phyloP scores from a whole-genome alignment of 306 rosid genomes.

The Neltuma alba region DNA sequence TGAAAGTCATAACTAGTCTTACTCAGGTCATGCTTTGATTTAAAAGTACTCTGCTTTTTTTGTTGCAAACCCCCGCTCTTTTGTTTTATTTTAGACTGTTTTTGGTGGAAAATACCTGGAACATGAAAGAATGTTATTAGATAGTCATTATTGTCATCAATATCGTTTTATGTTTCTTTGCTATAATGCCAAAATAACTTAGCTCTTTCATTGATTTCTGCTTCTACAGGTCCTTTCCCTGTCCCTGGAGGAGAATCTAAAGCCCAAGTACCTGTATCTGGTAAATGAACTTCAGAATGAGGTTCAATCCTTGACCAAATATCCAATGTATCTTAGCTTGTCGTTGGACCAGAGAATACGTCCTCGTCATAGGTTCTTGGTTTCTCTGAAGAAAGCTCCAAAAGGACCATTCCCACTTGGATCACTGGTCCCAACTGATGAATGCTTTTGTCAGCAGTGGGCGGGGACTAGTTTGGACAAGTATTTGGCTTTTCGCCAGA shows the following conservation, averaged over 20 bases:
- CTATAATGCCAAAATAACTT: conserved; percentile 18
- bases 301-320: conserved; percentile 88
- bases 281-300: conserved; percentile 89
- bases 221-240: conserved; percentile 82
- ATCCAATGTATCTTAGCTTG: conserved; percentile 93
- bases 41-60: background rate
- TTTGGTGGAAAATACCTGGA: conserved; percentile 2
- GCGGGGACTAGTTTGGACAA: conserved; percentile 90
- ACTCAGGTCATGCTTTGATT: conserved; percentile 67
- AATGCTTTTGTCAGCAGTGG: conserved; percentile 89
- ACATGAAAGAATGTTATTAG: background rate
- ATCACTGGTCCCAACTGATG: conserved; percentile 91
- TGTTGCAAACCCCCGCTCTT: conserved; percentile 17
- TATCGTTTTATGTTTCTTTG: background rate
- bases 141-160: background rate
- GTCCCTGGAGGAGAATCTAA: conserved; percentile 89
- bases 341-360: conserved; percentile 98
- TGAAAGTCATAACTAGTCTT: conserved; percentile 89
- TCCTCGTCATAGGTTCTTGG: conserved; percentile 94
- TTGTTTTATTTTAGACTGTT: conserved; percentile 22
- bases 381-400: conserved; percentile 92
- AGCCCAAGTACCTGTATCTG: conserved; percentile 94
- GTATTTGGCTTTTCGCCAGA: conserved; percentile 83
- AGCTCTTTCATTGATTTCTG: conserved; percentile 18
- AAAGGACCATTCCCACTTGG: conserved; percentile 96